Evolutionary conservation across 768 basidiomycete species (phyloP), one percentile per base, ranked within the genome.

Genomic region (Xerocomus potaroensis): DNA sequence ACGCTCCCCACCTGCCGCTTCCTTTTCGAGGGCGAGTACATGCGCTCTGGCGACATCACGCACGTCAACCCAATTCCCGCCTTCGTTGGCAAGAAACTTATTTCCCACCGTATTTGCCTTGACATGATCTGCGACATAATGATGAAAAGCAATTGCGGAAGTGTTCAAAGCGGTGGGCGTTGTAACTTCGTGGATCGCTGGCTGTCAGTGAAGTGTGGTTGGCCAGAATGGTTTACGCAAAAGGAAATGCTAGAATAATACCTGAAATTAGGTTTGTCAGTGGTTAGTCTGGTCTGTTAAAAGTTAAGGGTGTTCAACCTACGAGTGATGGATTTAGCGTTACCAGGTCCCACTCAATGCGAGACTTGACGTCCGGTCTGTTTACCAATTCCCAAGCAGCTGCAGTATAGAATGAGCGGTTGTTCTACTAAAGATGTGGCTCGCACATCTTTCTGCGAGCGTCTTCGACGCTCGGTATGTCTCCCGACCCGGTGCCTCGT

Each of bases 401-500:
- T 71, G 39, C 8, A 18, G 27, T 2, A 34, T 27, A 6, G 6
- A 2, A 34, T 53, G n/a, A 34, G 37, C 2, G 35, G 16, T 11
- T 12, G 5, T 21, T 23, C 32, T 4, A n/a, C 6, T 12, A 0
- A 14, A 33, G 31, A 30, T 0, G 18, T 6, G 23, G 5, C 3
- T 3, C 50, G 49, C 7, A 76, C 80, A 72, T 64, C 68, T 71
- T 64, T 90, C 87, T 0, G 84, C 81, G 2, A 85, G 67, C 2
- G 71, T 73, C 69, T 89, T 88, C 15, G 77, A 79, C 3, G 81
- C 79, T 18, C 70, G 56, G 59, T 89, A 88, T 53, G 75, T 79
- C 19, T 21, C 30, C 27, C 48, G 33, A 18, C 30, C 41, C 0
- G 60, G 46, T 0, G 77, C 77, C 1, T 73, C 67, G 24, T 61